Base-by-base conservation (phyloP, 768 basidiomycete genomes). In the Fomitopsis pulvina region DNA sequence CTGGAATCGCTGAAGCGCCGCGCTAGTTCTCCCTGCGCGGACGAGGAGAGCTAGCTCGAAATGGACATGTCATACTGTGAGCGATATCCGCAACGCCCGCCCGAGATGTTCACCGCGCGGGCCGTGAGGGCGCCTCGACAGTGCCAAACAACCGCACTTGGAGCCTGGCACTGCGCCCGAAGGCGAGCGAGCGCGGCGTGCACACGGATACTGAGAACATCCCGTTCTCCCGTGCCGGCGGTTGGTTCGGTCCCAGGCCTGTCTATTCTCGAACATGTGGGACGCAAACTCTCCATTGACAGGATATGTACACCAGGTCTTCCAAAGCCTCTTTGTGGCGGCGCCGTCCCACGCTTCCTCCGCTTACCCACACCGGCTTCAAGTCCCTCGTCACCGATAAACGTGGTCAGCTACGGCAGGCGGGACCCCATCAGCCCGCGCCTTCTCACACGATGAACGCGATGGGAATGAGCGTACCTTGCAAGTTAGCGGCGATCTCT, bases 401-500 rank as follows among this genome's bases (percentile, higher is more conserved):
- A 91, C 85, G 65, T 92, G 88, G 65, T 92, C 88, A 67, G 88
- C 88, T 90, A 63, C 26, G 52, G 54, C 51, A 55, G 52, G 53
- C 65, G 53, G 57, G 25, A 30, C 41, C 26, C 14, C 25, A 52
- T 62, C 47, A 62, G 53, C 37, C 20, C 38, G 32, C 22, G 52
- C n/a, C 28, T 37, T 42, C 18, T 26, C 45, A 25, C 34, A 29
- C 25, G 28, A 45, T 34, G n/a, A 22, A 39, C 32, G 42, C 16
- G 28, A 45, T 41, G 26, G 30, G 53, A 38, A 40, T 27, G 24
- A 45, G 47, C 45, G 47, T 64, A 90, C 88, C 72, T 62, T 89
- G 75, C 55, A 92, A 69, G 68, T 98, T 97, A 41, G 96, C 94
- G 48, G 94, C 94, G 61, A 99, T 92, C 71, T 98, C 96, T 24